A percentile compares a stretch with the other conserved stretches of the same genome.
Evolutionary conservation across 1,139 yeast genomes (phyloP).

Genomic region (Diutina ranongensis): DNA sequence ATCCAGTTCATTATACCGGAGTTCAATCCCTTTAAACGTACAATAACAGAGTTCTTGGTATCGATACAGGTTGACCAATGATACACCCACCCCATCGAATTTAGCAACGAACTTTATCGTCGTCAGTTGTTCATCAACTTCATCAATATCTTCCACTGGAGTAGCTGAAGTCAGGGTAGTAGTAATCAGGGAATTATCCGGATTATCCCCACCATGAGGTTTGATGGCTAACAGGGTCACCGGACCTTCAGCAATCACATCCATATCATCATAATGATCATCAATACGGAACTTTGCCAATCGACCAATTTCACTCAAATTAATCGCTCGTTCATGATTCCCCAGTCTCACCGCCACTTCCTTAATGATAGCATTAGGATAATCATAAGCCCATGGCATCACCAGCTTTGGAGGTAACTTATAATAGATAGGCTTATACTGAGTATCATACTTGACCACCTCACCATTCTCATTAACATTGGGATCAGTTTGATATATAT

Average conservation of each 20-base stretch:
- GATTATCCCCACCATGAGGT: not conserved
- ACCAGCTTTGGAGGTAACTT: conserved; percentile 81
- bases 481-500: conserved; percentile 80
- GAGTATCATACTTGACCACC: conserved; percentile 30
- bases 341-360: conserved; percentile 66
- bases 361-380: conserved; percentile 80
- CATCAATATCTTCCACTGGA: not conserved
- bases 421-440: conserved; percentile 67
- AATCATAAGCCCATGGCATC: conserved; percentile 98
- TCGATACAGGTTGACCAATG: conserved; percentile 54
- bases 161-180: not conserved
- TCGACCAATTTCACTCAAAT: conserved; percentile 87
- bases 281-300: conserved; percentile 78
- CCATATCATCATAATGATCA: conserved; percentile 58
- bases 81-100: conserved; percentile 84
- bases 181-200: conserved; percentile 12
- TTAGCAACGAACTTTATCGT: conserved; percentile 48
- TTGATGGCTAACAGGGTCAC: conserved; percentile 73
- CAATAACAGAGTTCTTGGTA: conserved; percentile 73
- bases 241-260: conserved; percentile 95
- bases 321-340: conserved; percentile 68
- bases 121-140: conserved; percentile 46
- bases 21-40: conserved; percentile 69
- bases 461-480: conserved; percentile 65
- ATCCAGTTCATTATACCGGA: conserved; percentile 76